A percentile compares a stretch with the other conserved stretches of the same genome.
Evolutionary conservation across 2,329 filamentous ascomycete species (phyloP).

Genomic region (Fusarium vanettenii): DNA sequence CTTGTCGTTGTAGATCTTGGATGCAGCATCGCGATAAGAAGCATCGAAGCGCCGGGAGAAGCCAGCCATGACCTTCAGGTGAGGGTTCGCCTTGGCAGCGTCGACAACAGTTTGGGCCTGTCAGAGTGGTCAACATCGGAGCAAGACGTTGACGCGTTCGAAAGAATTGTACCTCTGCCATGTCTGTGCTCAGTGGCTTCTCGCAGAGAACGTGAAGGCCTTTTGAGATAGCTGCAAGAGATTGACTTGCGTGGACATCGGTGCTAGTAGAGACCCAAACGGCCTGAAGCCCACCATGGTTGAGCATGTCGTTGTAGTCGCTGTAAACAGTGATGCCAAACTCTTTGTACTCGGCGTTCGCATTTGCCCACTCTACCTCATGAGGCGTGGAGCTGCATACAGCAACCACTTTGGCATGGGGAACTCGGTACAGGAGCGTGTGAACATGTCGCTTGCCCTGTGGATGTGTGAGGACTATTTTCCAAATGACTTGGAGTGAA

Average conservation of each 20-base stretch:
- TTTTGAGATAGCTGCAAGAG: slow-evolving; percentile 17
- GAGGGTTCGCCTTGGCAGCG: slow-evolving; percentile 63
- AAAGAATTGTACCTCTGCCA: slow-evolving; percentile 62
- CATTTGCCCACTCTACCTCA: slow-evolving; percentile 24
- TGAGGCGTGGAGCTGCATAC: slow-evolving; percentile 19
- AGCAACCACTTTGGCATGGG: slow-evolving; percentile 25
- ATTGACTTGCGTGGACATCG: slow-evolving; percentile 27
- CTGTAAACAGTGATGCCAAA: slow-evolving; percentile 23
- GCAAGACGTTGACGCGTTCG: accelerated
- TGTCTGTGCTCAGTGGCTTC: slow-evolving; percentile 34
- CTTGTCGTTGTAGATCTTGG: slow-evolving; percentile 59
- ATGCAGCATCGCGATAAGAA: slow-evolving; percentile 70
- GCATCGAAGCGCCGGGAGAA: slow-evolving; percentile 65
- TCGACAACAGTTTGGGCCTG: slow-evolving; percentile 70
- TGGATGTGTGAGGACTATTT: neutral
- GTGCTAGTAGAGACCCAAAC: slow-evolving; percentile 34
- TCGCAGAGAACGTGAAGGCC: slow-evolving; percentile 33
- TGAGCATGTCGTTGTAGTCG: slow-evolving; percentile 31
- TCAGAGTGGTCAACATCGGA: accelerated
- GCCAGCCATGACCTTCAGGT: slow-evolving; percentile 70
- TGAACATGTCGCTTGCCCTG: slow-evolving; percentile 32
- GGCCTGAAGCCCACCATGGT: slow-evolving; percentile 25
- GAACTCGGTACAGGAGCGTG: slow-evolving; percentile 25
- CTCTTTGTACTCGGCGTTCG: slow-evolving; percentile 23
- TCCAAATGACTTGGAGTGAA: neutral